These are phyloP conservation scores for Pseudogymnoascus sp. DNA, from an alignment of 2,329 filamentous ascomycete species.

Conservation along the genomic window DNA sequence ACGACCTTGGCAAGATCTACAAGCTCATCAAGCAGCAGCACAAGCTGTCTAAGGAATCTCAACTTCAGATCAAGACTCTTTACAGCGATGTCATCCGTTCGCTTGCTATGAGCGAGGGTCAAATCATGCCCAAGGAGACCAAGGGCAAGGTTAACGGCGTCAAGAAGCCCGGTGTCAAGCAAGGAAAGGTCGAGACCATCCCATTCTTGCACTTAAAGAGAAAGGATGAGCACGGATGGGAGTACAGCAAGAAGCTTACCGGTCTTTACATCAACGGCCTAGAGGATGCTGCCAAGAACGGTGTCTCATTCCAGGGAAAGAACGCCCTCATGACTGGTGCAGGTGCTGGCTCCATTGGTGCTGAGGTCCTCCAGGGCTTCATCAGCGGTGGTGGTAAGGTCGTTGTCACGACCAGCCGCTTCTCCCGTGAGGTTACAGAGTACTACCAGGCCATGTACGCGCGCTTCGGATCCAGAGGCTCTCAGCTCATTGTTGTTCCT, in stretches of 20 bases:
- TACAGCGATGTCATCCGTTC: constrained; percentile 94
- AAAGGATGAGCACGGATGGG: constrained; percentile 90
- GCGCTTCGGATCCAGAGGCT: constrained; percentile 85
- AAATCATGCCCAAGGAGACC: constrained; percentile 86
- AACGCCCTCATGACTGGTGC: constrained; percentile 97
- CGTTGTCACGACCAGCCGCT: constrained; percentile 90
- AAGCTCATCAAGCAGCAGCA: constrained; percentile 98
- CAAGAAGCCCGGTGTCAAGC: constrained; percentile 49
- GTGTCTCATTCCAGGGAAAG: constrained; percentile 90
- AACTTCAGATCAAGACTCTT: constrained; percentile 90
- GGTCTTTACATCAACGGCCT: constrained; percentile 86
- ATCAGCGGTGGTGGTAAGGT: constrained; percentile 97
- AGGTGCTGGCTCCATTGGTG: constrained; percentile 94
- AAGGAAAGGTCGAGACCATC: constrained; percentile 90
- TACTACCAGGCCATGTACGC: constrained; percentile 99
- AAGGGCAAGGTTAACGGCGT: constrained; percentile 47
- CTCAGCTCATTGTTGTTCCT: constrained; percentile 93
- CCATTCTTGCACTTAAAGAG: constrained; percentile 96
- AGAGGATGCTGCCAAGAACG: constrained; percentile 77
- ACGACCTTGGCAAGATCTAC: constrained; percentile 89
- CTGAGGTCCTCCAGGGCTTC: constrained; percentile 89
- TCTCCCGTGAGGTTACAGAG: constrained; percentile 94
- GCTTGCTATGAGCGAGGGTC: constrained; percentile 93
- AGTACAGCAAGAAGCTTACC: constrained; percentile 98
- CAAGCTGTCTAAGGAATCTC: constrained; percentile 91